Evolutionary conservation across 495 filamentous ascomycete genomes (phyloP).

Genomic region (Penicillium macrosclerotiorum): DNA sequence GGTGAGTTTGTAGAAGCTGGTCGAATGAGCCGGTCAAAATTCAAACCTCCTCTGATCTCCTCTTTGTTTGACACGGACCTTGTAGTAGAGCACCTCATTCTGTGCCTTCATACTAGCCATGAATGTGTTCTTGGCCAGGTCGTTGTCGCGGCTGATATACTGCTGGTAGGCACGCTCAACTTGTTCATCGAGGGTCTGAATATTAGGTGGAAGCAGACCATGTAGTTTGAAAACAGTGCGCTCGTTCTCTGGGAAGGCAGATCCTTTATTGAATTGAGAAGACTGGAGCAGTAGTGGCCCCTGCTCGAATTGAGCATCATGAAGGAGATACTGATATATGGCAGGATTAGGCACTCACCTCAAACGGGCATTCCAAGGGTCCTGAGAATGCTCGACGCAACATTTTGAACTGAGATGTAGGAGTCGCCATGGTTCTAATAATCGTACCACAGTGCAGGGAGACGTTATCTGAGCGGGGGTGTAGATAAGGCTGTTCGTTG

Average conservation of each 20-base stretch:
- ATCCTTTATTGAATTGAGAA: constrained; percentile 81
- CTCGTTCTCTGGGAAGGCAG: constrained; percentile 69
- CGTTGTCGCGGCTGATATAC: constrained; percentile 57
- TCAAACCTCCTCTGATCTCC: background rate
- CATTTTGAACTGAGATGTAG: constrained; percentile 47
- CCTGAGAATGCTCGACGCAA: constrained; percentile 63
- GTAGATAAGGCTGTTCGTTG: background rate
- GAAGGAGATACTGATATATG: background rate
- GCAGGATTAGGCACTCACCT: constrained; percentile 17
- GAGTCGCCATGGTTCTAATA: background rate
- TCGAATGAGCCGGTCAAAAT: background rate
- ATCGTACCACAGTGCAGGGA: background rate
- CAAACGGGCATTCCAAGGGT: constrained; percentile 51
- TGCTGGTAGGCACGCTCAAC: constrained; percentile 77
- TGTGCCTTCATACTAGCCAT: constrained; percentile 79
- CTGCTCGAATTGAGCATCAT: constrained; percentile 18
- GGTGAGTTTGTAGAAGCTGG: constrained; percentile 60
- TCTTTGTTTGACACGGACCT: constrained; percentile 4
- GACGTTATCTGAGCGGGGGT: background rate
- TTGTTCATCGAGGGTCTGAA: constrained; percentile 81
- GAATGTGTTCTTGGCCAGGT: constrained; percentile 78
- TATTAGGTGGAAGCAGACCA: constrained; percentile 66
- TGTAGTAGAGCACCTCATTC: constrained; percentile 52
- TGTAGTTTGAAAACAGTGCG: constrained; percentile 65
- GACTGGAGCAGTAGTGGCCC: constrained; percentile 64